phyloP scores from a whole-genome alignment of 345 rosid species.

The Fremontodendron californicum region DNA sequence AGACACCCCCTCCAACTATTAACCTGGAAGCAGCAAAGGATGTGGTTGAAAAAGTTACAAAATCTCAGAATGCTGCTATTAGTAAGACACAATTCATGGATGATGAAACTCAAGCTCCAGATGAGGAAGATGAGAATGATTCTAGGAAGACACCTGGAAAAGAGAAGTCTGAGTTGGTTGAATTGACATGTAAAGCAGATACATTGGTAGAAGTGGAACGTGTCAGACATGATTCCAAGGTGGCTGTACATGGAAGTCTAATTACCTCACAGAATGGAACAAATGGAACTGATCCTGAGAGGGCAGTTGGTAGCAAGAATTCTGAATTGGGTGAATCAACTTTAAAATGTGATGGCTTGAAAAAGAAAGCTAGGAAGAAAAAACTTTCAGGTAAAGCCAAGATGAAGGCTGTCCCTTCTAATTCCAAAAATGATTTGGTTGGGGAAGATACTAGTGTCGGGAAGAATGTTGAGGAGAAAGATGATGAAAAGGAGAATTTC shows the following conservation, averaged over 20 bases:
- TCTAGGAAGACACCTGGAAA: conserved; percentile 16
- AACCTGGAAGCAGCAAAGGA: conserved; percentile 28
- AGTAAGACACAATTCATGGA: conserved; percentile 24
- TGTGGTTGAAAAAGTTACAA: conserved; percentile 12
- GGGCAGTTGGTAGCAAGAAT: conserved; percentile 19
- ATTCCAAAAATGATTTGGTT: conserved; percentile 24
- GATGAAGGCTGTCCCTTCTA: conserved; percentile 20
- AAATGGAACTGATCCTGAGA: conserved; percentile 19
- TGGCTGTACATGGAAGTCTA: neutral
- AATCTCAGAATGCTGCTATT: conserved; percentile 20
- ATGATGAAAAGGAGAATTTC: conserved; percentile 16
- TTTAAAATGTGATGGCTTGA: conserved; percentile 16
- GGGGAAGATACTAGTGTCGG: conserved; percentile 10
- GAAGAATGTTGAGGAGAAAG: conserved; percentile 23
- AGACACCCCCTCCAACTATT: conserved; percentile 23
- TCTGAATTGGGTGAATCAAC: conserved; percentile 18
- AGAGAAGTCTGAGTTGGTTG: conserved; percentile 26
- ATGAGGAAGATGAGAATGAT: conserved; percentile 36
- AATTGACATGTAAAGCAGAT: conserved; percentile 14
- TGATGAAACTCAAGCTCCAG: conserved; percentile 54
- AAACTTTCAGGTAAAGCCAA: conserved; percentile 27
- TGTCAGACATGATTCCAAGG: conserved; percentile 10
- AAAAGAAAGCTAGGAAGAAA: conserved; percentile 28
- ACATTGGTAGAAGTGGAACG: conserved; percentile 7
- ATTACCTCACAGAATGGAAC: conserved; percentile 19